These are phyloP conservation scores for Pichia nakasei DNA, from an alignment of 805 yeast species.

Conservation along the genomic window DNA sequence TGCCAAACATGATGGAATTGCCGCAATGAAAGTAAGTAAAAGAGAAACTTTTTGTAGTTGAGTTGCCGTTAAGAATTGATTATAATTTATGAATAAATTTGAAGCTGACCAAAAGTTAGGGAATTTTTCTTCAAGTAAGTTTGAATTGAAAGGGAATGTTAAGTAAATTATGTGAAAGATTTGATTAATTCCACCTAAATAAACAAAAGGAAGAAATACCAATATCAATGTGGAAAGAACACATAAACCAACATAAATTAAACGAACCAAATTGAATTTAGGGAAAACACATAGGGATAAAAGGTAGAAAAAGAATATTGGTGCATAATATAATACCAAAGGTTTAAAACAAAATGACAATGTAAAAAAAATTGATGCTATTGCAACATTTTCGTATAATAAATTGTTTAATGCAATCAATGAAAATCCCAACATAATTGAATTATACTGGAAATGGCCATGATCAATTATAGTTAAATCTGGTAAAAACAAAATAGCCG, in stretches of 20 bases:
- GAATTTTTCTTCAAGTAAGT: conserved; percentile 94
- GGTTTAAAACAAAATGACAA: conserved; percentile 80
- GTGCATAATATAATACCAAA: conserved; percentile 91
- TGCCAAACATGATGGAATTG: conserved; percentile 47
- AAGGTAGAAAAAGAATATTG: conserved; percentile 75
- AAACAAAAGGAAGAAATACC: conserved; percentile 52
- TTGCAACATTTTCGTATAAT: conserved; percentile 49
- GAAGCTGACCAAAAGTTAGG: conserved; percentile 98
- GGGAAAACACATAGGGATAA: conserved; percentile 42
- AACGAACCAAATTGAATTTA: conserved; percentile 43
- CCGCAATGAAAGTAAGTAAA: conserved; percentile 39
- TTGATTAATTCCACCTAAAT: conserved; percentile 38
- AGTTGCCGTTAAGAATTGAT: conserved; percentile 39
- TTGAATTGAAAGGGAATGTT: conserved; percentile 87
- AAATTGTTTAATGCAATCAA: conserved; percentile 59
- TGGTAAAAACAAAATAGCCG: conserved; percentile 80
- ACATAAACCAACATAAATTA: conserved; percentile 54
- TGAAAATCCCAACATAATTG: conserved; percentile 87
- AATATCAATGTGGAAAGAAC: conserved; percentile 46
- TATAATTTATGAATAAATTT: conserved; percentile 68
- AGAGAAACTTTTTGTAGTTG: conserved; percentile 56
- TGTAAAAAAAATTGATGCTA: conserved; percentile 73
- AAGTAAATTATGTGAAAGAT: conserved; percentile 51
- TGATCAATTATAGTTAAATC: conserved; percentile 79
- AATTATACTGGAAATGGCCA: conserved; percentile 94